These are phyloP conservation scores for Spiromastix sp. DNA, from an alignment of 2,329 filamentous ascomycete genomes.

Conservation along the genomic window DNA sequence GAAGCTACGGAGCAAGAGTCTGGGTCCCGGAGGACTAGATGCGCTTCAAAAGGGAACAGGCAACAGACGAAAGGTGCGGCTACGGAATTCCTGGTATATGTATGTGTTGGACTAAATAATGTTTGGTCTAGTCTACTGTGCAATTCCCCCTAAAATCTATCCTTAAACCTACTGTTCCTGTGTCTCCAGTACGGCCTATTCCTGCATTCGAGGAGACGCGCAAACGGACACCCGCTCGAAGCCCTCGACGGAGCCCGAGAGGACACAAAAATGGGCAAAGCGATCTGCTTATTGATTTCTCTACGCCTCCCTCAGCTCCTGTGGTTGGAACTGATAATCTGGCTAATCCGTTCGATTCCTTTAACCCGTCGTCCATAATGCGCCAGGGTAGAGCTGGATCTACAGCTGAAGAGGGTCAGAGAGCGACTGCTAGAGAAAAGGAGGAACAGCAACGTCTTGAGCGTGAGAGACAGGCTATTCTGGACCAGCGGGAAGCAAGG, in stretches of 20 bases:
- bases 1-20: constrained; percentile 88
- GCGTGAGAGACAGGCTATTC: constrained; percentile 48
- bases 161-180: constrained; percentile 64
- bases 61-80: constrained; percentile 66
- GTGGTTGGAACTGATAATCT: constrained; percentile 29
- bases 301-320: constrained; percentile 26
- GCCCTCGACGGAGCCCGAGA: constrained; percentile 12
- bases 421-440: constrained; percentile 57
- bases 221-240: constrained; percentile 29
- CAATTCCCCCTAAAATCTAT: constrained; percentile 53
- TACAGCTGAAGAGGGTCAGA: constrained; percentile 59
- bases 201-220: constrained; percentile 47
- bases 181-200: constrained; percentile 56
- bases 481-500: constrained; percentile 72
- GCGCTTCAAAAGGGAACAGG: constrained; percentile 64
- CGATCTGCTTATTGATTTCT: constrained; percentile 33
- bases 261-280: constrained; percentile 9
- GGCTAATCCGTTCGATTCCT: constrained; percentile 38
- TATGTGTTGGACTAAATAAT: constrained; percentile 6
- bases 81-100: constrained; percentile 8
- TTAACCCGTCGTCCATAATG: constrained; percentile 29
- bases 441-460: constrained; percentile 54
- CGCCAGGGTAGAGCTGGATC: constrained; percentile 46
- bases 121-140: constrained; percentile 27
- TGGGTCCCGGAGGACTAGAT: constrained; percentile 84